Evolutionary conservation across 163 green algal species (phyloP).

Genomic region (Volvox carteri): DNA sequence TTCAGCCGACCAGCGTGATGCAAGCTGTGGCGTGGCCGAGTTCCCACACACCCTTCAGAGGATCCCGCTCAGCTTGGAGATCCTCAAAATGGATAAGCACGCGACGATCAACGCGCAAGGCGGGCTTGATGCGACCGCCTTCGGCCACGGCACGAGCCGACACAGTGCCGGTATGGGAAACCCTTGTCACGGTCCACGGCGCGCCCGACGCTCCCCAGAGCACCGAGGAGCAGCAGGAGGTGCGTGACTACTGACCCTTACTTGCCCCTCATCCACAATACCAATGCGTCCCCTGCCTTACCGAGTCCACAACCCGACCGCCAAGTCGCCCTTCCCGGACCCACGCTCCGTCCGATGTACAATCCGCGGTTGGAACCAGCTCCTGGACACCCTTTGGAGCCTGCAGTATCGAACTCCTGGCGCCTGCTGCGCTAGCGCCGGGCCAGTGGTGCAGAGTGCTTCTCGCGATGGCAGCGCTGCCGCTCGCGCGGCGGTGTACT

Average conservation of each 20-base stretch:
- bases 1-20: background rate
- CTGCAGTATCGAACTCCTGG: constrained; percentile 48
- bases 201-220: background rate
- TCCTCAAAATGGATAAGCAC: background rate
- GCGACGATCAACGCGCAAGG: background rate
- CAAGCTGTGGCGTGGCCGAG: background rate
- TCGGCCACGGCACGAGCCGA: constrained; percentile 2
- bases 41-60: background rate
- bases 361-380: background rate
- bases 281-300: too few species aligned
- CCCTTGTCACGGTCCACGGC: constrained; percentile 48
- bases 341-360: too few species aligned
- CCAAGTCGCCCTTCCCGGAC: background rate
- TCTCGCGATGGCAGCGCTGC: background rate
- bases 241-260: background rate
- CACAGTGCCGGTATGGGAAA: constrained; percentile 58
- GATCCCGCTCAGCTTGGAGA: background rate
- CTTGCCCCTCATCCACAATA: background rate
- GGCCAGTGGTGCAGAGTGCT: constrained; percentile 24
- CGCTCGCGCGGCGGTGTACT: constrained; percentile 35
- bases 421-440: constrained; percentile 43
- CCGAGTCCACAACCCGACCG: background rate
- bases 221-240: constrained; percentile 56
- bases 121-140: background rate
- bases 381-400: constrained; percentile 42